Conservation (phyloP, 352 stramenopile genomes). For the Aphanomyces stellatus region DNA sequence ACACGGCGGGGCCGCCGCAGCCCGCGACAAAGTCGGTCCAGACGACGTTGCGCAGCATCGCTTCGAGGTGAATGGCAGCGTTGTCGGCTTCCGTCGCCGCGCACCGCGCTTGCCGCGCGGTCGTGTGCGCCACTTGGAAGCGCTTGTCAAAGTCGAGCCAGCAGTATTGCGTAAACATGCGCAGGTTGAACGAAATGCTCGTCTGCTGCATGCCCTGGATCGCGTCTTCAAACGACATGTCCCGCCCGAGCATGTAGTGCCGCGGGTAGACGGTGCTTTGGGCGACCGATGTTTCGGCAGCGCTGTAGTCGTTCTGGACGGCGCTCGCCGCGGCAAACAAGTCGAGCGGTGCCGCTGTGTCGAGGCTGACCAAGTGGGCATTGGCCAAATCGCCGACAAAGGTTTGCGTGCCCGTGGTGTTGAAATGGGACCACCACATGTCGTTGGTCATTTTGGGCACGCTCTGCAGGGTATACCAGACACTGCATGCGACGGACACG, state of each 20-base stretch:
- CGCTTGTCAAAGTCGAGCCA: conserved; percentile 10
- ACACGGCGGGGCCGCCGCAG: background rate
- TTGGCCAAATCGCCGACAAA: background rate
- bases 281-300: background rate
- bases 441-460: background rate
- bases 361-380: background rate
- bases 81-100: background rate
- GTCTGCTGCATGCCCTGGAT: background rate
- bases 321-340: background rate
- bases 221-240: background rate
- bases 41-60: background rate
- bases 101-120: background rate
- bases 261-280: background rate
- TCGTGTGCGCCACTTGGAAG: background rate
- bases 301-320: background rate
- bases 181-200: background rate
- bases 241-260: background rate
- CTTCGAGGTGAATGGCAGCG: background rate
- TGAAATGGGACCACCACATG: conserved; percentile 8
- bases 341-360: background rate
- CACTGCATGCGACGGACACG: background rate
- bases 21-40: background rate
- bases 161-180: no score
- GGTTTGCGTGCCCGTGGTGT: background rate
- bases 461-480: background rate